phyloP scores from a whole-genome alignment of 192 early-diverging fungal species.

The Coemansia sp. region DNA sequence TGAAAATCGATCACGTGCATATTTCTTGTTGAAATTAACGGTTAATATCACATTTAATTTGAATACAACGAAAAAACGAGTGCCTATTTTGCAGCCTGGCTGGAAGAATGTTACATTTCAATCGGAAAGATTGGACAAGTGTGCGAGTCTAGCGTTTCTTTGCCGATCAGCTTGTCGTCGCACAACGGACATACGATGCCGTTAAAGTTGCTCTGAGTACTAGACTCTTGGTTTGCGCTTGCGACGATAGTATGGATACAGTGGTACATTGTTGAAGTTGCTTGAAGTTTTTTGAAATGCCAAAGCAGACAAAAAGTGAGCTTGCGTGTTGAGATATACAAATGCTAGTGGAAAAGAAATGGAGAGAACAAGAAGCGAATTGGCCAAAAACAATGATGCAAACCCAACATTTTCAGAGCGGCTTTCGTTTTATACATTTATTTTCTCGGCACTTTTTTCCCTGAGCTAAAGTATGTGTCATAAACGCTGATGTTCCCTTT shows the following conservation, averaged over 20 bases:
- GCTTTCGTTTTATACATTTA: background rate
- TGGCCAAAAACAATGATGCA: no score
- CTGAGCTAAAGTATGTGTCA: background rate
- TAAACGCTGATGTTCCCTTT: background rate
- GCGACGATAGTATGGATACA: background rate
- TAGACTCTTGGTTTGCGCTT: background rate
- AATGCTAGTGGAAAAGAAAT: no score
- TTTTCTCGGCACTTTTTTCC: background rate
- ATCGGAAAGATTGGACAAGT: slow-evolving; percentile 34
- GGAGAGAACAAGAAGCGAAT: no score
- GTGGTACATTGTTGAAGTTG: background rate
- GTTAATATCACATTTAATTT: background rate
- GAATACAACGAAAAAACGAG: background rate
- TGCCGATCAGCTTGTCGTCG: slow-evolving; percentile 21
- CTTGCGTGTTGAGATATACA: no score
- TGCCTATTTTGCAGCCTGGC: background rate
- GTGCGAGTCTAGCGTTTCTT: slow-evolving; percentile 22
- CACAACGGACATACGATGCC: slow-evolving; percentile 20
- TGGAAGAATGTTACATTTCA: slow-evolving; percentile 16
- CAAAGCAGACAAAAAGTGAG: no score
- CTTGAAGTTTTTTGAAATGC: background rate
- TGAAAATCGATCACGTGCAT: background rate
- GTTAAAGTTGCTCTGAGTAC: slow-evolving; percentile 7
- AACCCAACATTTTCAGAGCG: background rate
- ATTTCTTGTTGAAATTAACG: slow-evolving; percentile 1